Evolutionary conservation across 768 basidiomycete species (phyloP), one percentile per base, ranked within the genome.

Genomic region (Kwoniella mangroviensis): DNA sequence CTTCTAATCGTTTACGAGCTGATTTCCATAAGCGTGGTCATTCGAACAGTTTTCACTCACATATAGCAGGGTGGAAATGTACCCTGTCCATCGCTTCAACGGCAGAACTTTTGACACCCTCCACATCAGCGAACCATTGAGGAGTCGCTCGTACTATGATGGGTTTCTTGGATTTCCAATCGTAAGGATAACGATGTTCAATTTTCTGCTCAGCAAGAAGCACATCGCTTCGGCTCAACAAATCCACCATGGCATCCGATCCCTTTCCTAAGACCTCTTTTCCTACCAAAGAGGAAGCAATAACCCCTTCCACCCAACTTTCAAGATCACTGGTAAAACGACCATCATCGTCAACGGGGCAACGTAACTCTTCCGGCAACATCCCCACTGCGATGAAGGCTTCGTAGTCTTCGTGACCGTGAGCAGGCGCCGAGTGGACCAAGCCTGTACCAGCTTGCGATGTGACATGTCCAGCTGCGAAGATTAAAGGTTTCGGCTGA

Each of bases 71-170:
- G 71, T 89, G 88, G 83, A 96, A 98, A 0, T 86, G 72, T 21
- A 98, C 92, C 1, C 85, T 82, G 56, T 88, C 81, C 12, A 98
- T 86, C 0, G 92, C 90, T 9, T 85, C 73, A 24, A 95, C 76
- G 0, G 96, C 94, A 59, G 86, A 82, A 0, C 87, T 86, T 79
- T 97, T 97, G 84, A 99, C 91, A 54, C 86, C 84, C 60, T 92
- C 92, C 24, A 98, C 84, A 79, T 96, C 92, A 3, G 95, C 94
- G 79, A 99, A 99, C 96, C 96, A 99, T 75, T 98, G 96, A 0
- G 92, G 93, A 1, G 95, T 98, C 0, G 94, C 92, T 17, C 90
- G 90, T 71, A 93, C 88, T 75, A 98, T 95, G 77, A 98, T 89
- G 0, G 96, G 95, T 77, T 93, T 85, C 73, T 94, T 89, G 4